These are phyloP conservation scores for Polytrichum formosum DNA, from an alignment of 225 moss, liverwort and hornwort species.

Conservation along the genomic window DNA sequence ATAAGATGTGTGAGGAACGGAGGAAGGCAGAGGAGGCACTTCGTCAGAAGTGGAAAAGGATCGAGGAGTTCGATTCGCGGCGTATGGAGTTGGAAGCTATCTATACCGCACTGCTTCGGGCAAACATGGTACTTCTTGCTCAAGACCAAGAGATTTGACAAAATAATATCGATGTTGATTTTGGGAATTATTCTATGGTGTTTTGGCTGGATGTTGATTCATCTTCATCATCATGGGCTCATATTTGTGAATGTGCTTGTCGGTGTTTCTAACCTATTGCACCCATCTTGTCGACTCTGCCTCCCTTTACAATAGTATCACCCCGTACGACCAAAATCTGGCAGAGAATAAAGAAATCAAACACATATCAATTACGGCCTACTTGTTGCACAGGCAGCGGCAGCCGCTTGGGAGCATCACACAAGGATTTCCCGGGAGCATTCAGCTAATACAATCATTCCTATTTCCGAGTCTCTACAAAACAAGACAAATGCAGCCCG, in stretches of 20 bases:
- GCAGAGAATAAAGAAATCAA: too few relatives aligned
- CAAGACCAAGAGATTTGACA: too few relatives aligned
- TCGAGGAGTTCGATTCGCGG: constrained; percentile 93
- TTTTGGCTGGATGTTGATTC: too few relatives aligned
- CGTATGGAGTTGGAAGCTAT: constrained; percentile 85
- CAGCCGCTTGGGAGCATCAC: constrained; percentile 91
- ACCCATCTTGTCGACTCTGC: too few relatives aligned
- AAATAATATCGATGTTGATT: too few relatives aligned
- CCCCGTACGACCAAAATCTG: too few relatives aligned
- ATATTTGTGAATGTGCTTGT: too few relatives aligned
- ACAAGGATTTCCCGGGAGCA: constrained; percentile 73
- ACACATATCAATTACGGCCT: neutral
- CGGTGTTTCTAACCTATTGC: too few relatives aligned
- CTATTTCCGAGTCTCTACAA: constrained; percentile 78
- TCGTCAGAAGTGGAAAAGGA: constrained; percentile 96
- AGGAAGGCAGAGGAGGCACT: constrained; percentile 93
- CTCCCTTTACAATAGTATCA: too few relatives aligned
- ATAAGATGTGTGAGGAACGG: constrained; percentile 90
- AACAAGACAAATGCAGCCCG: constrained; percentile 76
- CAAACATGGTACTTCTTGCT: constrained; percentile 63
- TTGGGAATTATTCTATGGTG: too few relatives aligned
- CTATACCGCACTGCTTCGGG: constrained; percentile 84
- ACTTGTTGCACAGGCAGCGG: constrained; percentile 57
- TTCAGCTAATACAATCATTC: constrained; percentile 76
- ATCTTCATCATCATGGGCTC: too few relatives aligned